Evolutionary conservation across 2,329 filamentous ascomycete genomes (phyloP).

Genomic region (Fonsecaea pugnacius): DNA sequence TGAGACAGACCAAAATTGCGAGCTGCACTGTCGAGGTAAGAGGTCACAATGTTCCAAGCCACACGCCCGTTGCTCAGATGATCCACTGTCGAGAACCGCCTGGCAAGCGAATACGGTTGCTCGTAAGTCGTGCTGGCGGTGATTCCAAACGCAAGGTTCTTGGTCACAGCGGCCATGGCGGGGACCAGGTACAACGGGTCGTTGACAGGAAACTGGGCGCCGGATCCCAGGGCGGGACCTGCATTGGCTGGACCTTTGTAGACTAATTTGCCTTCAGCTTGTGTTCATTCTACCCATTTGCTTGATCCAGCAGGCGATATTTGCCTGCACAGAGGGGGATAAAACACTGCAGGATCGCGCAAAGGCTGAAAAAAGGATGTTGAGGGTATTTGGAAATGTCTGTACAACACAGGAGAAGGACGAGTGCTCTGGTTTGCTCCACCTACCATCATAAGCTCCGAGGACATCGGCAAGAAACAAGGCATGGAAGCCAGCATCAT

Average conservation of each 20-base stretch:
- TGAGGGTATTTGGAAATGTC: neutral
- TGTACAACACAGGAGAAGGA: neutral
- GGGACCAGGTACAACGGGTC: slow-evolving; percentile 64
- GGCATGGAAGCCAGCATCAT: slow-evolving; percentile 56
- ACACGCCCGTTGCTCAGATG: slow-evolving; percentile 67
- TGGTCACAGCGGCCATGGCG: slow-evolving; percentile 54
- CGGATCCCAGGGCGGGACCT: slow-evolving; percentile 46
- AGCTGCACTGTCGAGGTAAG: slow-evolving; percentile 54
- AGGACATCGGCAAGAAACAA: slow-evolving; percentile 59
- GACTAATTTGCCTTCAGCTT: slow-evolving; percentile 24
- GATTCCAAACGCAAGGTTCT: slow-evolving; percentile 64
- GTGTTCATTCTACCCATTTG: neutral
- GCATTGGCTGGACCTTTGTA: slow-evolving; percentile 50
- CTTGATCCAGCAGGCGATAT: neutral
- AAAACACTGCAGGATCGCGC: too few relatives aligned
- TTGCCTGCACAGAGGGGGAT: too few relatives aligned
- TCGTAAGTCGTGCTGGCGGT: slow-evolving; percentile 72
- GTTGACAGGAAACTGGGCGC: slow-evolving; percentile 51
- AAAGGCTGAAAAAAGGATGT: neutral
- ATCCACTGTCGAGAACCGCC: slow-evolving; percentile 68
- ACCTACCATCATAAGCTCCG: slow-evolving; percentile 26
- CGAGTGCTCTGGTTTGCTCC: neutral
- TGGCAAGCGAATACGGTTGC: slow-evolving; percentile 68
- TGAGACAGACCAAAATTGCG: slow-evolving; percentile 53
- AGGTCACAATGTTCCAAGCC: slow-evolving; percentile 59